A percentile compares a stretch with the other conserved stretches of the same genome.
phyloP scores from a whole-genome alignment of 2,329 filamentous ascomycete genomes.

The Achaetomium macrosporum region DNA sequence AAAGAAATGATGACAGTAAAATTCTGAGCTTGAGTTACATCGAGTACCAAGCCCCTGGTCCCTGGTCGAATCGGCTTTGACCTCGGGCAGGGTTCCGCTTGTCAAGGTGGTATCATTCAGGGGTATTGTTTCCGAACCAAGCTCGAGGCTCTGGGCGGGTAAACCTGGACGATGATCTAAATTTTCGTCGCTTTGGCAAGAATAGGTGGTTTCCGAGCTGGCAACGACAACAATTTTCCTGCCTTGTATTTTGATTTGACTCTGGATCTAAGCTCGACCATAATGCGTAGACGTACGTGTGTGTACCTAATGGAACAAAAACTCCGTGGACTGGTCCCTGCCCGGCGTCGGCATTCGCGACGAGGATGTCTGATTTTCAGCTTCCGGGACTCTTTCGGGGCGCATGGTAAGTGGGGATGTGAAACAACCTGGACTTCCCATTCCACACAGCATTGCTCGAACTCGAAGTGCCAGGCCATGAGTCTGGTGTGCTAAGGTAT shows the following conservation, averaged over 20 bases:
- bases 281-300: no score
- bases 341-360: background rate
- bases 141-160: constrained; percentile 1
- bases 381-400: background rate
- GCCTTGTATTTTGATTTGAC: no score
- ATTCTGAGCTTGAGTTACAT: constrained; percentile 8
- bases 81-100: constrained; percentile 5
- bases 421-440: background rate
- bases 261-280: no score
- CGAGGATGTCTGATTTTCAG: background rate
- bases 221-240: no score
- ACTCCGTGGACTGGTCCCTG: background rate
- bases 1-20: constrained; percentile 8
- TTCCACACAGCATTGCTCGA: background rate
- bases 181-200: constrained; percentile 2
- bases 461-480: no score
- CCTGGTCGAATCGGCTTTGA: constrained; percentile 6
- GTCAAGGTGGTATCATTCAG: constrained; percentile 12
- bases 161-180: constrained; percentile 7
- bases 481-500: no score
- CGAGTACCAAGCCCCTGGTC: constrained; percentile 1
- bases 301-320: background rate
- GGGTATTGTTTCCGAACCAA: constrained; percentile 17
- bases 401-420: background rate
- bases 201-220: background rate